Evolutionary conservation across 2,329 filamentous ascomycete genomes (phyloP), one percentile per base, ranked within the genome.

Genomic region (Penicillium sp.): DNA sequence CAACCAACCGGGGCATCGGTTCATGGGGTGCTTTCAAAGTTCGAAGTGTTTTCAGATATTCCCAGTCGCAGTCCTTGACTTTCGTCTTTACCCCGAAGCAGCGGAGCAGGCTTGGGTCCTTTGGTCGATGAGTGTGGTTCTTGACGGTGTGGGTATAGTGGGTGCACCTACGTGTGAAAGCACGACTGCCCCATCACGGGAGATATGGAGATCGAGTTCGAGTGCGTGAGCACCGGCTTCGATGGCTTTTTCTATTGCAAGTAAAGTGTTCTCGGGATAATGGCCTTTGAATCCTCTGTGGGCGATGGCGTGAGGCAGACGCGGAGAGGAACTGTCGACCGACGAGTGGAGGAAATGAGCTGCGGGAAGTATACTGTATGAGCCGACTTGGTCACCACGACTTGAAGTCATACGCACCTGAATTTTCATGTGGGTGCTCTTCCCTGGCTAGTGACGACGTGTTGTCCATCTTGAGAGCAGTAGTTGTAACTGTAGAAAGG

Each of bases 201-300:
- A 85, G 29, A 96, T 72, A 66, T 95, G 91, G 8, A 96, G 71
- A 63, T 97, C 92, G 14, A 89, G 95, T 73, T 97, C 92, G 25
- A 97, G 75, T 0, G 87, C 92, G 61, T 95, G 82, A 0, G 88
- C 82, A 16, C 89, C 89, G 14, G 82, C 83, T 28, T 82, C 75
- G 2, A 92, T 79, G 1, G 90, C 91, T 25, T 79, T 85, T 49
- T 75, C 75, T 72, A 95, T 95, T 7, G 88, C 87, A 13, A 77
- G 79, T 78, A 96, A 83, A 1, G 88, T 87, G 71, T 97, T 97
- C 70, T 97, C 92, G 0, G 92, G 89, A 58, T 79, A 88, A 43
- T 78, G 77, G 0, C 84, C 83, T 66, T 88, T 92, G 77, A 68
- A 74, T 1, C 73, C 73, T 35, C 73, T 65, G 55, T 76, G 73